Evolutionary conservation across 345 rosid species (phyloP).

Genomic region (Brassica juncea): DNA sequence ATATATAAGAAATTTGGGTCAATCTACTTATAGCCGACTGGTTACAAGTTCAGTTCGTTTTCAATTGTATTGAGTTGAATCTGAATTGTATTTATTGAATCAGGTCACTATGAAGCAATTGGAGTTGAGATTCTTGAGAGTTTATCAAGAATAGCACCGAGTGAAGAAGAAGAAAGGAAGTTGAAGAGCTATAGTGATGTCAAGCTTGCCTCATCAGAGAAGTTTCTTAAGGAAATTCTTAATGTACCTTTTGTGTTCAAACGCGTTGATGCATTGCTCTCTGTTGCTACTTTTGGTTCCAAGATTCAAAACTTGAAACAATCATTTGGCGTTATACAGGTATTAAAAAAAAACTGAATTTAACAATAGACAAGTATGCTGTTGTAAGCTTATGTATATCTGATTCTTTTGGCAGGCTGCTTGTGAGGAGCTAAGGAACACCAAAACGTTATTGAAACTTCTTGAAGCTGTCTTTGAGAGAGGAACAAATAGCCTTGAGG

Average conservation of each 20-base stretch:
- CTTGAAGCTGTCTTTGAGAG: slow-evolving; percentile 65
- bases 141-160: slow-evolving; percentile 75
- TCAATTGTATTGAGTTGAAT: neutral
- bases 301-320: slow-evolving; percentile 1
- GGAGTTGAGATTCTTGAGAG: slow-evolving; percentile 92
- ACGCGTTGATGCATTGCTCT: slow-evolving; percentile 32
- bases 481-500: slow-evolving; percentile 63
- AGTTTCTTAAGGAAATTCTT: slow-evolving; percentile 38
- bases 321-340: slow-evolving; percentile 29
- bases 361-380: neutral
- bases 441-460: slow-evolving; percentile 67
- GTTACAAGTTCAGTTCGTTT: too few species aligned
- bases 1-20: too few species aligned
- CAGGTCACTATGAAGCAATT: slow-evolving; percentile 62
- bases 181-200: slow-evolving; percentile 63
- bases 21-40: too few species aligned
- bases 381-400: neutral
- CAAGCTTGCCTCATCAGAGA: slow-evolving; percentile 43
- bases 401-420: slow-evolving; percentile 54
- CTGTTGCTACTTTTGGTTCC: slow-evolving; percentile 22
- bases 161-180: slow-evolving; percentile 81
- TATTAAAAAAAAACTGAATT: neutral
- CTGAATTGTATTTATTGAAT: neutral
- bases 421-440: slow-evolving; percentile 57
- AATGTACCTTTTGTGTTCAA: slow-evolving; percentile 35